Evolutionary conservation across 306 rosid species (phyloP), one percentile per base, ranked within the genome.

Genomic region (Lathyrus oleraceus): DNA sequence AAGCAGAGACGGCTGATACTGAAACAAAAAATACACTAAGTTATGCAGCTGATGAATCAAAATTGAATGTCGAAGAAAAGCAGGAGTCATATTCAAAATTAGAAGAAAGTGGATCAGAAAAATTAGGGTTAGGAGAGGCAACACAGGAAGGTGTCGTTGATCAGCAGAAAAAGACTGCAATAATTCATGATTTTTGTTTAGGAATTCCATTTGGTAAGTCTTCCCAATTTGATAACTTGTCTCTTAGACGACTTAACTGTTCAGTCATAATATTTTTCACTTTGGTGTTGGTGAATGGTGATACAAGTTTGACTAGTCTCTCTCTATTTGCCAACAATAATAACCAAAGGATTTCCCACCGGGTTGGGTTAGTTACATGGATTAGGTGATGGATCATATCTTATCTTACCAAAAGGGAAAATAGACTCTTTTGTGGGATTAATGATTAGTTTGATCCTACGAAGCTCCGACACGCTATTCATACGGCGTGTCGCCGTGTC

Each of bases 121-220:
- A 85, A 42, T 27, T 25, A 15, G 84, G 72, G 45, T 57, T 32
- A 12, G 77, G 13, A 69, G 79, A 86, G 81, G 30, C 69, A 67
- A 54, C 15, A 2, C 81, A 16, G 21, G 87, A 71, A 75, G 74
- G 12, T 68, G 81, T 42, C 15, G 36, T 47, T 21, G 36, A 25
- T 72, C 82, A 82, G 57, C 86, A 48, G 35, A 80, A 81, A 79
- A 69, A 72, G 39, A 69, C 86, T 14, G 96, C 97, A 3, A 90
- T 87, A 82, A 82, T 93, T 69, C 98, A 93, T 81, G 98, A 93
- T 78, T 93, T 93, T 76, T 93, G 98, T 82, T 93, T 93, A 13
- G 98, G 97, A 65, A 90, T 93, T 78, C 98, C 98, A 43, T 93
- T 87, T 69, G 98, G 98, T 87, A 62, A 81, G 87, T 79, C 66